phyloP scores from a whole-genome alignment of 1,284 basidiomycete species.

The Boletus sp. region DNA sequence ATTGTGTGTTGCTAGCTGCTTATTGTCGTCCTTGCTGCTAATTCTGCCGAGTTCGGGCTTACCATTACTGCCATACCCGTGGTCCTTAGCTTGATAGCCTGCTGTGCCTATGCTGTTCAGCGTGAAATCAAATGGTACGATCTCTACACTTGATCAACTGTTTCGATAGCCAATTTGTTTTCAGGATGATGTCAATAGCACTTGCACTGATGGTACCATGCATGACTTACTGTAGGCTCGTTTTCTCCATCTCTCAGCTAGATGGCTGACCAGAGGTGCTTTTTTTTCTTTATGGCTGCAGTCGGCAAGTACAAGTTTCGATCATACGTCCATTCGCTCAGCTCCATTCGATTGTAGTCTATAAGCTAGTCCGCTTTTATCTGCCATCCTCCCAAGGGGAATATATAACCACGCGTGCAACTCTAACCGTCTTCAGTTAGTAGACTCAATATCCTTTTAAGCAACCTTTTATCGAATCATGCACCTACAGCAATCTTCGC shows the following conservation, averaged over 20 bases:
- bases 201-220: slow-evolving; percentile 72
- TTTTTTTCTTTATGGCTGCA: slow-evolving; percentile 20
- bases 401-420: slow-evolving; percentile 68
- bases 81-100: slow-evolving; percentile 64
- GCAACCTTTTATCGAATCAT: slow-evolving; percentile 1
- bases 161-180: slow-evolving; percentile 1
- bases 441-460: slow-evolving; percentile 10
- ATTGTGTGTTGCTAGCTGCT: slow-evolving; percentile 47
- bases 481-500: slow-evolving; percentile 57
- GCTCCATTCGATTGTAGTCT: slow-evolving; percentile 45
- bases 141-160: neutral
- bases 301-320: slow-evolving; percentile 35
- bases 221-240: slow-evolving; percentile 61
- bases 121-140: slow-evolving; percentile 73
- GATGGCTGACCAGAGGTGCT: slow-evolving; percentile 13
- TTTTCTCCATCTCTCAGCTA: slow-evolving; percentile 6
- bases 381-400: slow-evolving; percentile 47
- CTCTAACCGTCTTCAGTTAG: slow-evolving; percentile 78
- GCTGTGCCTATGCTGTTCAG: slow-evolving; percentile 66
- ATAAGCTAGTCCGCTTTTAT: slow-evolving; percentile 78
- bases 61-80: slow-evolving; percentile 79
- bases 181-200: slow-evolving; percentile 62
- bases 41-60: slow-evolving; percentile 72
- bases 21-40: slow-evolving; percentile 61
- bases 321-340: slow-evolving; percentile 1